Percentiles rank a stretch among this genome's conserved stretches.
Evolutionary conservation across 805 yeast species (phyloP).

Genomic region (Pichia sporocuriosa): DNA sequence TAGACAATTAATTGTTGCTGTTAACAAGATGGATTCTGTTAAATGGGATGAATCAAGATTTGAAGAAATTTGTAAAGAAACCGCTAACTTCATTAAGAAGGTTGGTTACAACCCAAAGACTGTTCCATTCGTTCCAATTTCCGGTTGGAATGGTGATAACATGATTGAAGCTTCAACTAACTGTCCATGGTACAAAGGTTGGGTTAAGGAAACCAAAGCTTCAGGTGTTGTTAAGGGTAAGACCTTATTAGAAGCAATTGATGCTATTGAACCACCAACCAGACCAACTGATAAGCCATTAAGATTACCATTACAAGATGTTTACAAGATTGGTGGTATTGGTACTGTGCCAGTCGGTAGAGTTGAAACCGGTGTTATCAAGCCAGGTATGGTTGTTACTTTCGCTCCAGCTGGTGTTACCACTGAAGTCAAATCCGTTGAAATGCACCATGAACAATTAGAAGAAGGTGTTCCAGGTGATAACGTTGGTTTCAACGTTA

Average conservation of each 20-base stretch:
- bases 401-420: constrained; percentile 83
- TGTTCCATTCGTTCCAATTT: constrained; percentile 83
- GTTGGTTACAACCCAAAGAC: constrained; percentile 80
- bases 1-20: constrained; percentile 78
- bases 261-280: constrained; percentile 70
- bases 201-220: constrained; percentile 69
- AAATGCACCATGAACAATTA: constrained; percentile 81
- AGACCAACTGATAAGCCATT: constrained; percentile 85
- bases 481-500: constrained; percentile 86
- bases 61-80: constrained; percentile 71
- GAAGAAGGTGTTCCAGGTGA: constrained; percentile 84
- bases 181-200: constrained; percentile 87
- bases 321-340: constrained; percentile 89
- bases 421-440: constrained; percentile 85
- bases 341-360: constrained; percentile 93
- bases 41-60: constrained; percentile 80
- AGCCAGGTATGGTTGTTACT: constrained; percentile 71
- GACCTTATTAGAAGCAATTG: constrained; percentile 81
- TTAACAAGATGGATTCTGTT: constrained; percentile 93
- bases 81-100: constrained; percentile 75
- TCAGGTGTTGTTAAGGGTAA: constrained; percentile 69
- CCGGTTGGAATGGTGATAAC: constrained; percentile 93
- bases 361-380: constrained; percentile 88
- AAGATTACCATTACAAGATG: constrained; percentile 86
- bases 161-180: constrained; percentile 77